These are phyloP conservation scores for Fomitiporia mediterranea DNA, from an alignment of 1,284 basidiomycete genomes.

Conservation along the genomic window DNA sequence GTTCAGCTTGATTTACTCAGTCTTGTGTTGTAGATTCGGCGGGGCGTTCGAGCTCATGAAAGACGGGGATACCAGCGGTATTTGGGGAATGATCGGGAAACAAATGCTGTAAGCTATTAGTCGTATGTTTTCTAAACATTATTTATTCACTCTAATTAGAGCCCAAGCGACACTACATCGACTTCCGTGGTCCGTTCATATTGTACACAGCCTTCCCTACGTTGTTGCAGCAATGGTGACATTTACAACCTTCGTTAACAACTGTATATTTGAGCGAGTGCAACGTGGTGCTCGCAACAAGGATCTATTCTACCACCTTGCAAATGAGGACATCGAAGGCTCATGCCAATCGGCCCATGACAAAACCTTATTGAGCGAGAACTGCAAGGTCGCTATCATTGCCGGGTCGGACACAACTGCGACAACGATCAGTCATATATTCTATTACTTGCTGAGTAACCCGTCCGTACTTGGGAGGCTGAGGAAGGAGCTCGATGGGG, in stretches of 20 bases:
- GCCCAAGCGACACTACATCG: conserved; percentile 3
- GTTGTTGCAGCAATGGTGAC: conserved; percentile 5
- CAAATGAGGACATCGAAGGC: conserved; percentile 28
- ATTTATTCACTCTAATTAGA: neutral
- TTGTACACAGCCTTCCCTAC: conserved; percentile 5
- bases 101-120: conserved; percentile 14
- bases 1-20: neutral
- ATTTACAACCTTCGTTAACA: conserved; percentile 8
- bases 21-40: conserved; percentile 27
- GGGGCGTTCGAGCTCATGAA: conserved; percentile 29
- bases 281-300: conserved; percentile 27
- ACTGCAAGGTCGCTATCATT: conserved; percentile 34
- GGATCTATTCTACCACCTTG: conserved; percentile 38
- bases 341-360: conserved; percentile 14
- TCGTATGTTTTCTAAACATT: neutral
- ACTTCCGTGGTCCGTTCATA: conserved; percentile 12
- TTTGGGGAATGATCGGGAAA: conserved; percentile 19
- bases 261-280: neutral
- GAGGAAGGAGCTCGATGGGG: conserved; percentile 29
- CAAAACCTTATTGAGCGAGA: conserved; percentile 27
- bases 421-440: conserved; percentile 29
- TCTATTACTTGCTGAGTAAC: conserved; percentile 32
- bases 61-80: conserved; percentile 23
- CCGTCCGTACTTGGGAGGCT: conserved; percentile 28
- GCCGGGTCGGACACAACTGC: conserved; percentile 35